Evolutionary conservation across 2,329 filamentous ascomycete genomes (phyloP).

Genomic region (Arachnomyces sp.): DNA sequence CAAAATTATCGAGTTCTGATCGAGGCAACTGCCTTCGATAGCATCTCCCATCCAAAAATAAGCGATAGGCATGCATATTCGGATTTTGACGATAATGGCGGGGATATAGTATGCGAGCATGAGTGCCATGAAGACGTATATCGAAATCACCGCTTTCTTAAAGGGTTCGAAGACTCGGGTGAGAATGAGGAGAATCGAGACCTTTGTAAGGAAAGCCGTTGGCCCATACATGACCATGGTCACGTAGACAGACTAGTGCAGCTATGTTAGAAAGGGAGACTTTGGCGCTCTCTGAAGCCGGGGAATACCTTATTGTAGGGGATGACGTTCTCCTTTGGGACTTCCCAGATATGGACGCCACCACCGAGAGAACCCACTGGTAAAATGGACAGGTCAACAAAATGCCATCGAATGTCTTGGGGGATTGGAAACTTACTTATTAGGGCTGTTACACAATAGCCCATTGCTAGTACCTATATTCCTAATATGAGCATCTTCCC

Average conservation of each 20-base stretch:
- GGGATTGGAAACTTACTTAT: slow-evolving; percentile 4
- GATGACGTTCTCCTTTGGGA: slow-evolving; percentile 21
- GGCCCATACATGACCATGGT: slow-evolving; percentile 40
- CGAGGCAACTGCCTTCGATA: slow-evolving; percentile 17
- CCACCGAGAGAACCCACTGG: slow-evolving; percentile 28
- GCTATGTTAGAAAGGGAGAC: neutral
- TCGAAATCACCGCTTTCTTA: slow-evolving; percentile 30
- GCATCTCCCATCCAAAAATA: slow-evolving; percentile 31
- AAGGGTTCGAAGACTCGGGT: slow-evolving; percentile 36
- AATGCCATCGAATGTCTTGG: neutral
- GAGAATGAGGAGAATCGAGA: slow-evolving; percentile 39
- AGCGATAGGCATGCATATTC: slow-evolving; percentile 34
- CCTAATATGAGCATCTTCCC: neutral
- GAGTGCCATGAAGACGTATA: slow-evolving; percentile 31
- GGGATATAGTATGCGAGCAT: slow-evolving; percentile 35
- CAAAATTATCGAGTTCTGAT: slow-evolving; percentile 37
- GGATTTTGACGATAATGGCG: slow-evolving; percentile 35
- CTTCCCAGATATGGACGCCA: slow-evolving; percentile 29
- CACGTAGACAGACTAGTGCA: slow-evolving; percentile 31
- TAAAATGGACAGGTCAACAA: neutral
- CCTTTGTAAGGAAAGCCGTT: slow-evolving; percentile 37
- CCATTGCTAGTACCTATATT: slow-evolving; percentile 5
- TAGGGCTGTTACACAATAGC: slow-evolving; percentile 5
- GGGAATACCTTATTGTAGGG: slow-evolving; percentile 29
- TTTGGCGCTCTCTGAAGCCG: neutral